Base-by-base conservation (phyloP, 2,329 filamentous ascomycete genomes). In the Acrocalymma vagum region DNA sequence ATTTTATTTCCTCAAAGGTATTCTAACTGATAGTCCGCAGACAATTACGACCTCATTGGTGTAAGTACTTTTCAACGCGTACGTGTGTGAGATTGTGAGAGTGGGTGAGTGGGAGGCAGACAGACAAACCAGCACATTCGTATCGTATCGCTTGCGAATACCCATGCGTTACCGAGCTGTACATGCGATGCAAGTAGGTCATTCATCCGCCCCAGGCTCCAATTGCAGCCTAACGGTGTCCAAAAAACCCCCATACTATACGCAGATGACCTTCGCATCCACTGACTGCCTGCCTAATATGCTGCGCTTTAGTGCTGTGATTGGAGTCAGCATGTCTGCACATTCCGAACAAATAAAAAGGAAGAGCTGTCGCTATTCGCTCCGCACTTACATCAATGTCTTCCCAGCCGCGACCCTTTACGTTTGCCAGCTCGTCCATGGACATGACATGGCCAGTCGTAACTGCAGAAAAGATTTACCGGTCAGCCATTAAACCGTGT, bases 341-440 rank as follows among this genome's bases (percentile, higher is more conserved):
- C 33, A 29, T 45, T 41, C 29, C 11, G 32, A 32, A 18, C 33
- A 47, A 34, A 51, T 38, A 28, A 39, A 16, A 38, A 27, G 35
- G 38, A 25, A 24, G 25, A 23, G 10, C 15, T 11, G n/a, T 37
- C 25, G 35, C n/a, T n/a, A n/a, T n/a, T n/a, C n/a, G n/a, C n/a
- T n/a, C 25, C 34, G 20, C 29, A 66, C 69, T 51, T 64, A 72
- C 70, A 51, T 84, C 82, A 34, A 79, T 72, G 53, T 84, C 91
- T 73, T 95, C 91, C 92, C 93, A 96, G 56, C 90, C 88, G 55
- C 93, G 83, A 48, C 93, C 93, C 69, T 94, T 86, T 18, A 97
- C 91, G 38, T 88, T 85, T 55, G 86, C 78, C 50, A 97, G 79
- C 70, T 96, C 92, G 41, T 93, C 88, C 65, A 87, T 84, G 2